Percentiles rank a stretch among this genome's conserved stretches.
Conservation (phyloP, 257 asterid genomes). For the Ocimum tenuiflorum region DNA sequence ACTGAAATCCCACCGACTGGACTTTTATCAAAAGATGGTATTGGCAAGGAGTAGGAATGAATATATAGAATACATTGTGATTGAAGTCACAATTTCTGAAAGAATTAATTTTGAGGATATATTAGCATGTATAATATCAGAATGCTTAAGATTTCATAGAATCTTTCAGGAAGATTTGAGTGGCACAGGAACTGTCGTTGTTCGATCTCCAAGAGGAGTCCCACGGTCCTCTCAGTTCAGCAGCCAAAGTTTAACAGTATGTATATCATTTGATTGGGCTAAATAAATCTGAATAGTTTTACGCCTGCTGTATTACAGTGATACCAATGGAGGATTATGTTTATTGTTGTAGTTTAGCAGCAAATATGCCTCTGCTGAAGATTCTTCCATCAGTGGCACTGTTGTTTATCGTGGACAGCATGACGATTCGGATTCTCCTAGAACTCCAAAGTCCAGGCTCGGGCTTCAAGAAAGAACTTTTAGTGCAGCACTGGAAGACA, state of each 20-base stretch:
- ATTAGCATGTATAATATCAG: not conserved
- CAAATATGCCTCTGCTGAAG: constrained; percentile 64
- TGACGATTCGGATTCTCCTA: constrained; percentile 86
- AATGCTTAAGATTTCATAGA: not conserved
- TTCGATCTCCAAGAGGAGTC: constrained; percentile 72
- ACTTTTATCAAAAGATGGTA: not conserved
- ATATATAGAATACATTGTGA: not conserved
- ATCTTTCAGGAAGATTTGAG: constrained; percentile 73
- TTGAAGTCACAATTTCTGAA: not conserved
- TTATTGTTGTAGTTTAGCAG: constrained; percentile 63
- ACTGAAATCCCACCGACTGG: constrained; percentile 10
- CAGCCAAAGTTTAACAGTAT: constrained; percentile 61
- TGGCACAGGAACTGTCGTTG: constrained; percentile 75
- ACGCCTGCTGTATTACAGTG: constrained; percentile 16
- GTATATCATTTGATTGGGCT: constrained; percentile 18
- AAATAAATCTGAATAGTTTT: not conserved
- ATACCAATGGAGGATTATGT: constrained; percentile 24
- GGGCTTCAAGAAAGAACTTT: constrained; percentile 84
- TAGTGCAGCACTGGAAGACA: constrained; percentile 83
- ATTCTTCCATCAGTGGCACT: constrained; percentile 82
- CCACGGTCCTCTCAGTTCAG: constrained; percentile 49
- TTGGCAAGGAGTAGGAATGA: not conserved
- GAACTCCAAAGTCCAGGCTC: constrained; percentile 79
- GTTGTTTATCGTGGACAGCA: constrained; percentile 82
- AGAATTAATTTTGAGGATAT: not conserved